phyloP scores from a whole-genome alignment of 169 alveolate genomes.

The Cryptosporidium parvum region DNA sequence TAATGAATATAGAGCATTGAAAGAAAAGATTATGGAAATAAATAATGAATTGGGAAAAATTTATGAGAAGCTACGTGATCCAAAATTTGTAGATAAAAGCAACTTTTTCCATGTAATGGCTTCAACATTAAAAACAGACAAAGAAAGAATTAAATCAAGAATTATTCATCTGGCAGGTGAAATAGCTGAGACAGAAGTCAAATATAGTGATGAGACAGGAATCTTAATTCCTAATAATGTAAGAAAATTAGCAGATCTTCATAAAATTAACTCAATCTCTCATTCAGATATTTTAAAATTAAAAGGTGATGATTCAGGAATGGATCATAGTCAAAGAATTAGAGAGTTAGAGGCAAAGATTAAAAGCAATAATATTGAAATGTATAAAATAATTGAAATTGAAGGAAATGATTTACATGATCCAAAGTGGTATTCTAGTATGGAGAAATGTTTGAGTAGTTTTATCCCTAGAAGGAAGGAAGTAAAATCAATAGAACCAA shows the following conservation, averaged over 20 bases:
- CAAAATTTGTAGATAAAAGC: background rate
- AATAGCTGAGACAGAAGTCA: constrained; percentile 57
- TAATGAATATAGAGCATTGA: constrained; percentile 21
- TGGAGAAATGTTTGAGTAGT: constrained; percentile 53
- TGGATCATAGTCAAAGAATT: constrained; percentile 28
- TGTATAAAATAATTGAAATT: constrained; percentile 29
- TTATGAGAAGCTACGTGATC: background rate
- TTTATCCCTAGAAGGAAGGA: constrained; percentile 34
- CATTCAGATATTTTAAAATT: constrained; percentile 56
- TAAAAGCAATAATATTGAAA: constrained; percentile 14
- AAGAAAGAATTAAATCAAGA: constrained; percentile 7
- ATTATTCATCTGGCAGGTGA: constrained; percentile 54
- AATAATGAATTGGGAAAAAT: background rate
- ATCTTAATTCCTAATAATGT: constrained; percentile 32
- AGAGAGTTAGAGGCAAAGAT: constrained; percentile 45
- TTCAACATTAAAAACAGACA: constrained; percentile 16
- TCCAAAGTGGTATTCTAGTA: constrained; percentile 64
- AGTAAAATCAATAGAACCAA: constrained; percentile 37
- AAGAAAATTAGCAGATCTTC: constrained; percentile 60
- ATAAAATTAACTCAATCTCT: constrained; percentile 9
- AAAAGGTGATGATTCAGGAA: constrained; percentile 31
- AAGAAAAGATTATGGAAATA: constrained; percentile 15
- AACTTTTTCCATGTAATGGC: constrained; percentile 1
- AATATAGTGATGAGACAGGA: constrained; percentile 9
- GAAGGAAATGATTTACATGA: constrained; percentile 59